phyloP scores from a whole-genome alignment of 768 basidiomycete genomes.

The Termitomyces sp. region DNA sequence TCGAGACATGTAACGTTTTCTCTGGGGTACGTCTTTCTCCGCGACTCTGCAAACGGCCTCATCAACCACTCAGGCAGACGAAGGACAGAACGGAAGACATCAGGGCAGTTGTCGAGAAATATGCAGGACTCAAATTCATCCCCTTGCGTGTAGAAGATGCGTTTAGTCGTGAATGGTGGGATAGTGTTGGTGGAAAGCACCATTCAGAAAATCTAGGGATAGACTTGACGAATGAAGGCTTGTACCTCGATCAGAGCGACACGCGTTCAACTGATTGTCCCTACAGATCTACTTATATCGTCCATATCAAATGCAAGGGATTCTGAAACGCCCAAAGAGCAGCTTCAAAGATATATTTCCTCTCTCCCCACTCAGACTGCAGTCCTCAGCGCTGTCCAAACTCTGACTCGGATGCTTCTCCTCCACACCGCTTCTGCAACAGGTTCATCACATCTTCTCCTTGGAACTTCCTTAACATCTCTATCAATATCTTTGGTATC shows the following conservation, averaged over 20 bases:
- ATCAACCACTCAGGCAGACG: slow-evolving; percentile 31
- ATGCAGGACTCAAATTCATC: slow-evolving; percentile 51
- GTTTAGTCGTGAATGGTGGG: slow-evolving; percentile 69
- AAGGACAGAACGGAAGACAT: slow-evolving; percentile 52
- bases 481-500: slow-evolving; percentile 72
- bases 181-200: slow-evolving; percentile 30
- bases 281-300: slow-evolving; percentile 26
- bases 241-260: neutral
- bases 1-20: slow-evolving; percentile 61
- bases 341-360: slow-evolving; percentile 47
- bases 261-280: neutral
- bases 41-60: slow-evolving; percentile 7
- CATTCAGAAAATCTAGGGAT: slow-evolving; percentile 28
- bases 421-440: slow-evolving; percentile 57
- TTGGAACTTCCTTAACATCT: slow-evolving; percentile 77
- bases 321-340: slow-evolving; percentile 15
- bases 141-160: slow-evolving; percentile 68
- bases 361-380: slow-evolving; percentile 76
- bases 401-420: slow-evolving; percentile 61
- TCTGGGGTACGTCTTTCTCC: slow-evolving; percentile 42
- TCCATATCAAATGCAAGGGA: slow-evolving; percentile 13
- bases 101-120: slow-evolving; percentile 36
- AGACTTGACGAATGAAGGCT: slow-evolving; percentile 51
- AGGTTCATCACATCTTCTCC: slow-evolving; percentile 67
- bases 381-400: slow-evolving; percentile 49